Evolutionary conservation across 208 protist species (phyloP).

Genomic region (Phytomonas francai): DNA sequence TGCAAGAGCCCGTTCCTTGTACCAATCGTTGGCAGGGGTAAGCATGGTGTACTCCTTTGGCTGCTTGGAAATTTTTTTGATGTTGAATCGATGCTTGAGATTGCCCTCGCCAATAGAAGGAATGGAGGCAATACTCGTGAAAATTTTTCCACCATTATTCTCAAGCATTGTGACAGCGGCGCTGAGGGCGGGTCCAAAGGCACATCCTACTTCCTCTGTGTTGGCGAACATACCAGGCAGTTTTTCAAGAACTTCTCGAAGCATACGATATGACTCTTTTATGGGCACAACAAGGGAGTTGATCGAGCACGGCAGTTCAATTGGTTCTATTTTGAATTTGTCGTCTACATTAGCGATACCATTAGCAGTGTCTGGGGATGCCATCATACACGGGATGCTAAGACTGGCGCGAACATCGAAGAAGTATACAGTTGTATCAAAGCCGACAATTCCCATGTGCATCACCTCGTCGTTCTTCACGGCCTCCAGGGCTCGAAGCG

Average conservation of each 20-base stretch:
- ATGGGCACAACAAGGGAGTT: slow-evolving; percentile 75
- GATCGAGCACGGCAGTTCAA: slow-evolving; percentile 70
- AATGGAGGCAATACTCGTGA: slow-evolving; percentile 77
- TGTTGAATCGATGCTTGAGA: slow-evolving; percentile 82
- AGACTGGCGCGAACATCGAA: slow-evolving; percentile 80
- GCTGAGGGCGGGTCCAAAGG: slow-evolving; percentile 89
- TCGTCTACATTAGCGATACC: slow-evolving; percentile 80
- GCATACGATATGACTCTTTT: slow-evolving; percentile 55
- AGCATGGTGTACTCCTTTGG: slow-evolving; percentile 83
- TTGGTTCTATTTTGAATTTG: slow-evolving; percentile 66
- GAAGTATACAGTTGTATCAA: slow-evolving; percentile 88
- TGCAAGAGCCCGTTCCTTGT: slow-evolving; percentile 92
- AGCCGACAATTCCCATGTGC: slow-evolving; percentile 74
- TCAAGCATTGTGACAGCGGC: slow-evolving; percentile 85
- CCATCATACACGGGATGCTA: slow-evolving; percentile 80
- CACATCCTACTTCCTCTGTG: slow-evolving; percentile 82
- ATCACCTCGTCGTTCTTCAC: slow-evolving; percentile 80
- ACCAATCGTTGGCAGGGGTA: slow-evolving; percentile 90
- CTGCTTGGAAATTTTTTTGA: slow-evolving; percentile 58
- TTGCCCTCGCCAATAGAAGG: slow-evolving; percentile 86
- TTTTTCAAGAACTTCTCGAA: slow-evolving; percentile 67
- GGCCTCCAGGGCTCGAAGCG: slow-evolving; percentile 55
- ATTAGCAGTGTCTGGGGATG: slow-evolving; percentile 72
- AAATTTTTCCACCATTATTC: slow-evolving; percentile 90
- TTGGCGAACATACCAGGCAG: slow-evolving; percentile 48